Evolutionary conservation across 148 eudicot genomes (phyloP), one percentile per base, ranked within the genome.

Genomic region (Heliosperma pusillum): DNA sequence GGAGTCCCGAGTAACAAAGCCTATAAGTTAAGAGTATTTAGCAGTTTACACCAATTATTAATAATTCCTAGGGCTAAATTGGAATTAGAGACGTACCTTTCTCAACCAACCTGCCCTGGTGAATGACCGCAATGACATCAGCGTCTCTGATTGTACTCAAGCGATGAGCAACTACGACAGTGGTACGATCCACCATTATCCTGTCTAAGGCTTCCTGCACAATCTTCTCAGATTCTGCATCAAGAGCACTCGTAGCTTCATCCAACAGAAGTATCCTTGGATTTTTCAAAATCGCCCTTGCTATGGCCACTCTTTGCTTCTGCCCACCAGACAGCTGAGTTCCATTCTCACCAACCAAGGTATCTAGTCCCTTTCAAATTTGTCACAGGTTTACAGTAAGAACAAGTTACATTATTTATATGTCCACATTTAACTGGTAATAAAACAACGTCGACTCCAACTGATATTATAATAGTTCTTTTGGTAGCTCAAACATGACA

Each of bases 211-310:
- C 97, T 71, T 88, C 93, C 66, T 91, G 97, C 57, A 91, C 97
- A 59, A 85, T 56, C 69, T 86, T 88, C 78, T 91, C 97, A 19
- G 97, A 91, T 67, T 88, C 93, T 44, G 88, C 88, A 83, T 91
- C 97, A 24, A 91, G 87, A 10, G 97, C 97, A 82, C 97, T 91
- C 13, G 97, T 91, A 47, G 97, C 97, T 85, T 91, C 97, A 69
- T 91, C 93, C 66, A 91, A 82, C 67, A 91, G 93, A 21, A 89
- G 79, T 75, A 91, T 89, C 27, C 88, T 60, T 2, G 97, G 97
- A 67, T 89, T 82, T 81, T 88, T 91, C 17, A 91, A 42, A 52
- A 91, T 88, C 26, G 97, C 97, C 80, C 97, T 82, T 7, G 97
- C 91, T 50, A 91, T 91, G 21, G 97, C 97, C 19, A 91, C 76